Percentiles rank a stretch among this genome's conserved stretches.
Evolutionary conservation across 1,284 basidiomycete genomes (phyloP).

Genomic region (Leccinum subrobustum): DNA sequence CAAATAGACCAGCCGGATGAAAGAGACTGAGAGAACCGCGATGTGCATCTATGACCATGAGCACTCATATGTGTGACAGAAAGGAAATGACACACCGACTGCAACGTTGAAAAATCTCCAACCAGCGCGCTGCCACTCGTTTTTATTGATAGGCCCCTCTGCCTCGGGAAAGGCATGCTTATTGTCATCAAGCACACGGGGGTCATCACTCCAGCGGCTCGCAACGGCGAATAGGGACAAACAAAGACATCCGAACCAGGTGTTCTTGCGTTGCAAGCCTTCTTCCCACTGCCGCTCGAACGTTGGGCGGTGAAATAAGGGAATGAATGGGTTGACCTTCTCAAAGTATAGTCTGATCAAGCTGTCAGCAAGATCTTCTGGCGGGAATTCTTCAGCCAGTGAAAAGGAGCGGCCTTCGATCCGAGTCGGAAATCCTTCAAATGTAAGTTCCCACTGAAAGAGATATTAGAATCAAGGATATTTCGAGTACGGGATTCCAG

Average conservation of each 20-base stretch:
- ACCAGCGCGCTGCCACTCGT: slow-evolving; percentile 57
- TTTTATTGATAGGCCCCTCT: slow-evolving; percentile 24
- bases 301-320: slow-evolving; percentile 67
- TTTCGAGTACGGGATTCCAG: background rate
- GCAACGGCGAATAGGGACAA: slow-evolving; percentile 69
- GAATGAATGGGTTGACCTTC: slow-evolving; percentile 54
- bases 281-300: slow-evolving; percentile 62
- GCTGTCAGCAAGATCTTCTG: slow-evolving; percentile 50
- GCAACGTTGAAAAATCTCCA: slow-evolving; percentile 64
- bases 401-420: slow-evolving; percentile 36
- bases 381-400: slow-evolving; percentile 51
- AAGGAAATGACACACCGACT: slow-evolving; percentile 37
- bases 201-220: slow-evolving; percentile 66
- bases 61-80: background rate
- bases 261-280: slow-evolving; percentile 49
- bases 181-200: slow-evolving; percentile 51
- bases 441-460: slow-evolving; percentile 58
- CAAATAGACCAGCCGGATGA: slow-evolving; percentile 65
- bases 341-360: slow-evolving; percentile 70
- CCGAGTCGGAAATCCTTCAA: slow-evolving; percentile 46
- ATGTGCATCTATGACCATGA: slow-evolving; percentile 43
- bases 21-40: slow-evolving; percentile 56
- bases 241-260: slow-evolving; percentile 61
- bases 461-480: slow-evolving; percentile 5
- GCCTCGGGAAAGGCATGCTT: slow-evolving; percentile 22